Evolutionary conservation across 495 filamentous ascomycete genomes (phyloP).

Genomic region (Cercophora scortea): DNA sequence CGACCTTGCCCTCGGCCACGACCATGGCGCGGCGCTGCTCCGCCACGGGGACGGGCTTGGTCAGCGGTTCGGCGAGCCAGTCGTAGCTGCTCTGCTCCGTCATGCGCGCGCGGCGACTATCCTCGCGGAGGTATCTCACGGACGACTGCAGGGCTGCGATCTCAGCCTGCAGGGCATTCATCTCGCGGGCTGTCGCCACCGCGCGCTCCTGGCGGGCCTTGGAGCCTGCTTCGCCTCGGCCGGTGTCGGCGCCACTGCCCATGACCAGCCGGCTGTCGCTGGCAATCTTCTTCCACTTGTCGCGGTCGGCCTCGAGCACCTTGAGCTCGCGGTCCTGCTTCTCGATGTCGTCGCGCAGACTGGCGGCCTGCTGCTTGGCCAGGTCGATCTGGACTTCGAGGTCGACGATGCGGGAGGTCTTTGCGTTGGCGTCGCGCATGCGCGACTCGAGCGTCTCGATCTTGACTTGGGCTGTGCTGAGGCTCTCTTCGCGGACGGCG

Average conservation of each 20-base stretch:
- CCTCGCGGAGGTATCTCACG: conserved; percentile 70
- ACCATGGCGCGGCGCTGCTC: conserved; percentile 53
- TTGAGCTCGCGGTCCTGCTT: conserved; percentile 50
- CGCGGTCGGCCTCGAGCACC: conserved; percentile 53
- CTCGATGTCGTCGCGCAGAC: conserved; percentile 57
- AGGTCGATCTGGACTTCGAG: conserved; percentile 53
- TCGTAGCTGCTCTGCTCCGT: conserved; percentile 53
- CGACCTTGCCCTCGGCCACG: conserved; percentile 59
- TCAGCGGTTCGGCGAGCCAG: conserved; percentile 61
- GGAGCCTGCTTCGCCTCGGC: conserved; percentile 37
- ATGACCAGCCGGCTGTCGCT: conserved; percentile 53
- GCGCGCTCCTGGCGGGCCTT: conserved; percentile 49
- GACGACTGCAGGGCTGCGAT: conserved; percentile 65
- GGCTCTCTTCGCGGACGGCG: conserved; percentile 54
- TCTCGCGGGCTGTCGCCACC: conserved; percentile 65
- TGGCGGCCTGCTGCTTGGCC: conserved; percentile 45
- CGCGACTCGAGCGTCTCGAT: conserved; percentile 83
- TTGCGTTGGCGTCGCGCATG: conserved; percentile 70
- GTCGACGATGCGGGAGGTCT: conserved; percentile 53
- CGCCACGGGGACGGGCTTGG: conserved; percentile 34
- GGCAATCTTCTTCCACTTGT: conserved; percentile 69
- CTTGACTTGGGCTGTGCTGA: conserved; percentile 74
- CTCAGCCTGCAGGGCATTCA: conserved; percentile 61
- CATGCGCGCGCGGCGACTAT: conserved; percentile 59
- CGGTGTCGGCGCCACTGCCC: conserved; percentile 31